Percentiles rank a stretch among this genome's conserved stretches.
Evolutionary conservation across 2,329 filamentous ascomycete genomes (phyloP).

Genomic region (Neonectria faginata): DNA sequence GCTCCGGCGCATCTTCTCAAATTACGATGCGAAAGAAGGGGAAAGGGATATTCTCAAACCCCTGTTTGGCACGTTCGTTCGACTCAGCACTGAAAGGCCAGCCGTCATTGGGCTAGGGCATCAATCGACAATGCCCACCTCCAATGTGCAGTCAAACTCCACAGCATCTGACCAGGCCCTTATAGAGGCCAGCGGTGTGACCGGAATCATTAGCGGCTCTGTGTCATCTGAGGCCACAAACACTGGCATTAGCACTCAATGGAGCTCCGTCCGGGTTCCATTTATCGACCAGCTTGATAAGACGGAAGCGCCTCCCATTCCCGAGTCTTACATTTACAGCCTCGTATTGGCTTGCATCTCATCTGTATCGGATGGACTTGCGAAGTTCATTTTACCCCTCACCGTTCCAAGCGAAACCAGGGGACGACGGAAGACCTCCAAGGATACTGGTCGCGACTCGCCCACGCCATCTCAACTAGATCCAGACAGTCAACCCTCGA

Average conservation of each 20-base stretch:
- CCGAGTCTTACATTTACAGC: conserved; percentile 94
- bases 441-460: conserved; percentile 59
- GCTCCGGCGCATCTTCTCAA: conserved; percentile 81
- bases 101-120: conserved; percentile 87
- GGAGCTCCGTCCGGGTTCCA: conserved; percentile 87
- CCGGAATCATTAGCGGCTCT: conserved; percentile 84
- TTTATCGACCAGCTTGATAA: conserved; percentile 97
- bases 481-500: conserved; percentile 47
- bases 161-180: conserved; percentile 84
- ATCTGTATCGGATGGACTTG: conserved; percentile 89
- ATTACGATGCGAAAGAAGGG: conserved; percentile 80
- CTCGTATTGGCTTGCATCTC: conserved; percentile 90
- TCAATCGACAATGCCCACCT: conserved; percentile 84
- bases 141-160: conserved; percentile 64
- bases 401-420: conserved; percentile 81
- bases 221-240: conserved; percentile 74
- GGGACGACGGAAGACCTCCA: conserved; percentile 61
- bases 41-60: conserved; percentile 83
- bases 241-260: conserved; percentile 87
- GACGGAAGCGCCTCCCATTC: conserved; percentile 81
- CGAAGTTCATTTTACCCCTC: conserved; percentile 91
- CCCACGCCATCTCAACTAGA: conserved; percentile 54
- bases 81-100: conserved; percentile 91
- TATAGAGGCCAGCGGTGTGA: conserved; percentile 86
- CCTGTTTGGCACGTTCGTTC: conserved; percentile 89